phyloP scores from a whole-genome alignment of 2,329 filamentous ascomycete genomes.

The Curvularia sp. region DNA sequence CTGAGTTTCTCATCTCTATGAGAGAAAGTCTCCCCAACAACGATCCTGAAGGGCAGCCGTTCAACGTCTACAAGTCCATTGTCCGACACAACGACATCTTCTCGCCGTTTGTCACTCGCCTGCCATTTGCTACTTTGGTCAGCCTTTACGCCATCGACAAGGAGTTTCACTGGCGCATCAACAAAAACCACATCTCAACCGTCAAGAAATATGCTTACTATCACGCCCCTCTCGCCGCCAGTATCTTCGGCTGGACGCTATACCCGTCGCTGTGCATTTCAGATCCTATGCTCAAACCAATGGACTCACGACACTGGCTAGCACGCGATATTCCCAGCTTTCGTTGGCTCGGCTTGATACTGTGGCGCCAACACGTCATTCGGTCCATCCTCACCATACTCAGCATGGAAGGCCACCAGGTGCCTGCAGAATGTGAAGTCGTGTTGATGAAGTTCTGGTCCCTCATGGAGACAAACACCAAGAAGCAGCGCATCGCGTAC shows the following conservation, averaged over 20 bases:
- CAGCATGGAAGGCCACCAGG: slow-evolving; percentile 63
- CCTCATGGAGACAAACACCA: slow-evolving; percentile 70
- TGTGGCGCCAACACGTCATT: slow-evolving; percentile 53
- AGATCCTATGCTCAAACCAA: slow-evolving; percentile 63
- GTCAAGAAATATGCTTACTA: slow-evolving; percentile 63
- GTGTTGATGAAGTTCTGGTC: slow-evolving; percentile 71
- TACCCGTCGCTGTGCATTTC: slow-evolving; percentile 65
- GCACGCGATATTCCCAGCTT: slow-evolving; percentile 64
- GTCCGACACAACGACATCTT: slow-evolving; percentile 47
- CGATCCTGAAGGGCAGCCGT: slow-evolving; percentile 14
- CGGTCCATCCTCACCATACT: slow-evolving; percentile 66
- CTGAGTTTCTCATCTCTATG: slow-evolving; percentile 11
- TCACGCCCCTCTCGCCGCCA: slow-evolving; percentile 63
- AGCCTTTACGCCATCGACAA: slow-evolving; percentile 51
- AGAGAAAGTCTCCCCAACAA: background rate
- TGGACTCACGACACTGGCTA: slow-evolving; percentile 45
- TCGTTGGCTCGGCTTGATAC: slow-evolving; percentile 71
- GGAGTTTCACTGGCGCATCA: slow-evolving; percentile 49
- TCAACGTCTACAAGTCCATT: slow-evolving; percentile 47
- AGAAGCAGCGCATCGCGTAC: slow-evolving; percentile 60
- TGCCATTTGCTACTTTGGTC: slow-evolving; percentile 33
- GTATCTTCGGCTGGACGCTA: slow-evolving; percentile 66
- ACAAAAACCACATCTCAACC: slow-evolving; percentile 62
- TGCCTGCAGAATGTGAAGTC: slow-evolving; percentile 59
- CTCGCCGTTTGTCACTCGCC: slow-evolving; percentile 41